phyloP scores from a whole-genome alignment of 257 asterid species.

The Paulownia fortunei region DNA sequence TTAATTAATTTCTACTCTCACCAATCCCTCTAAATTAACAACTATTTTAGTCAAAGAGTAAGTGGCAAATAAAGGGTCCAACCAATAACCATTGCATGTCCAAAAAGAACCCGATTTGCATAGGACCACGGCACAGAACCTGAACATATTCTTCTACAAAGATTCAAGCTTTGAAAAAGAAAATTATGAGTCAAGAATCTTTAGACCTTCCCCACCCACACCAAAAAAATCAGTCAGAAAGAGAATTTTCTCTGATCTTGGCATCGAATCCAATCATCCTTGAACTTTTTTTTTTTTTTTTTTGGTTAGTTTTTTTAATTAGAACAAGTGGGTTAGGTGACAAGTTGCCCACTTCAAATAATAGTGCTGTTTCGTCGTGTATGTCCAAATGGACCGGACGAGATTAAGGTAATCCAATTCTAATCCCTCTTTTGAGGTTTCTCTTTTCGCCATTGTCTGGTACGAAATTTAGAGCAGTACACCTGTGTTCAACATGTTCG shows the following conservation, averaged over 20 bases:
- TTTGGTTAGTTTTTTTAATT: background rate
- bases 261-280: slow-evolving; percentile 37
- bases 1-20: background rate
- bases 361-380: background rate
- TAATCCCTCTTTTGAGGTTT: slow-evolving; percentile 11
- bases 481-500: background rate
- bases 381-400: background rate
- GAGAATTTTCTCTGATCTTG: slow-evolving; percentile 17
- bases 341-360: slow-evolving; percentile 14
- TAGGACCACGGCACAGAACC: slow-evolving; percentile 47
- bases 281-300: background rate
- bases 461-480: background rate
- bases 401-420: slow-evolving; percentile 35
- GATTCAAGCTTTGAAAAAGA: slow-evolving; percentile 38
- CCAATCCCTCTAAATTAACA: background rate
- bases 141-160: slow-evolving; percentile 46
- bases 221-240: slow-evolving; percentile 15
- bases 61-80: slow-evolving; percentile 34
- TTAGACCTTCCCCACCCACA: slow-evolving; percentile 36
- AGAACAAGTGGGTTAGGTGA: slow-evolving; percentile 34
- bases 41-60: slow-evolving; percentile 47
- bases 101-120: slow-evolving; percentile 34
- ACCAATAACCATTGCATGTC: slow-evolving; percentile 22
- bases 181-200: slow-evolving; percentile 34
- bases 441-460: background rate